phyloP scores from a whole-genome alignment of 148 eudicot genomes.

The Rhododendron simsii region DNA sequence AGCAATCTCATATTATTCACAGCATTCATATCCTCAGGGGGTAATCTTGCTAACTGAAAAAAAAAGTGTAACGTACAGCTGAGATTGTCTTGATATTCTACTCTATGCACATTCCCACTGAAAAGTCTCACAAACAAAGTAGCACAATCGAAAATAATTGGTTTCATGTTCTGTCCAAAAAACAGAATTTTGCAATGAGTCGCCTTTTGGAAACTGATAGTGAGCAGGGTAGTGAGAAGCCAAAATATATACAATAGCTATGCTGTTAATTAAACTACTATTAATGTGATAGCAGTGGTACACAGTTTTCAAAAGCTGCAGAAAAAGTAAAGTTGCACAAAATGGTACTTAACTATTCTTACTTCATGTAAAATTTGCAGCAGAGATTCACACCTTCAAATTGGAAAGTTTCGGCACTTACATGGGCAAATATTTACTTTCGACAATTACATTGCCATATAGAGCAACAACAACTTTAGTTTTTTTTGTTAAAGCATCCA shows the following conservation, averaged over 20 bases:
- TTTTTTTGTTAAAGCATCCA: too few relatives aligned
- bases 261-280: neutral
- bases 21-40: constrained; percentile 78
- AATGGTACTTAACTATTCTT: neutral
- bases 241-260: neutral
- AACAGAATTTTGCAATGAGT: neutral
- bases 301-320: neutral
- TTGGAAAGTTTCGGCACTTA: neutral
- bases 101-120: neutral
- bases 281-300: neutral
- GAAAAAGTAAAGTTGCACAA: neutral
- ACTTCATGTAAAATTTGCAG: neutral
- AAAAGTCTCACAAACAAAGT: neutral
- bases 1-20: constrained; percentile 84
- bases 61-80: neutral
- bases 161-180: neutral
- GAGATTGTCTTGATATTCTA: neutral
- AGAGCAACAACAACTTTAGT: neutral
- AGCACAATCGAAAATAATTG: neutral
- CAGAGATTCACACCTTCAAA: neutral
- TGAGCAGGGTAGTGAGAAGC: neutral
- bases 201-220: neutral
- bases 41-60: constrained; percentile 67
- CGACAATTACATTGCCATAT: neutral
- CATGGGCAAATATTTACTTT: neutral